Percentiles rank a stretch among this genome's conserved stretches.
phyloP scores from a whole-genome alignment of 2,329 filamentous ascomycete genomes.

The Berkeleyomyces rouxiae region DNA sequence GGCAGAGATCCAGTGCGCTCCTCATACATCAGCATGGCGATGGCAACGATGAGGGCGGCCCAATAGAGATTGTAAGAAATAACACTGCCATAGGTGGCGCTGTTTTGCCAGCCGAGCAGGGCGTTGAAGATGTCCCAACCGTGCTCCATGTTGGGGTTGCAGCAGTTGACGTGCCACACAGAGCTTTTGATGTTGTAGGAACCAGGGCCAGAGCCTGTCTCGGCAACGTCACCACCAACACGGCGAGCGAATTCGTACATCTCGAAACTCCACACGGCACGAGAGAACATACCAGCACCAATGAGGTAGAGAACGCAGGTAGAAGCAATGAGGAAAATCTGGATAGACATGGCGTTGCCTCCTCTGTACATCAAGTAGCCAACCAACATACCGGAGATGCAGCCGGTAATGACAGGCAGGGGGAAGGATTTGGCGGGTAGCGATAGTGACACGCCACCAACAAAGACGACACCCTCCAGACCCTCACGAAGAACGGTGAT shows the following conservation, averaged over 20 bases:
- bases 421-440: constrained; percentile 54
- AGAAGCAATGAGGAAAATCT: constrained; percentile 60
- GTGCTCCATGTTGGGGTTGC: constrained; percentile 45
- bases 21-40: constrained; percentile 43
- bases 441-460: constrained; percentile 56
- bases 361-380: constrained; percentile 51
- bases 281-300: constrained; percentile 63
- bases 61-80: constrained; percentile 71
- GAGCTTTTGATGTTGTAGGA: constrained; percentile 61
- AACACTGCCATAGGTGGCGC: constrained; percentile 63
- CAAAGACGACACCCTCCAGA: constrained; percentile 63
- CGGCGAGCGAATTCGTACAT: constrained; percentile 36
- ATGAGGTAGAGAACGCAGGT: constrained; percentile 71
- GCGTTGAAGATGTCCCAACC: constrained; percentile 62
- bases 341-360: constrained; percentile 24
- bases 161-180: constrained; percentile 70
- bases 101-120: constrained; percentile 55
- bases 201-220: constrained; percentile 42
- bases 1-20: constrained; percentile 35
- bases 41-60: constrained; percentile 47
- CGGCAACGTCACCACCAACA: constrained; percentile 37
- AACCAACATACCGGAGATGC: constrained; percentile 42
- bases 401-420: constrained; percentile 49
- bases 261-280: constrained; percentile 56
- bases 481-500: constrained; percentile 64